Conservation (phyloP, 495 filamentous ascomycete species). For the Neurospora discreta region DNA sequence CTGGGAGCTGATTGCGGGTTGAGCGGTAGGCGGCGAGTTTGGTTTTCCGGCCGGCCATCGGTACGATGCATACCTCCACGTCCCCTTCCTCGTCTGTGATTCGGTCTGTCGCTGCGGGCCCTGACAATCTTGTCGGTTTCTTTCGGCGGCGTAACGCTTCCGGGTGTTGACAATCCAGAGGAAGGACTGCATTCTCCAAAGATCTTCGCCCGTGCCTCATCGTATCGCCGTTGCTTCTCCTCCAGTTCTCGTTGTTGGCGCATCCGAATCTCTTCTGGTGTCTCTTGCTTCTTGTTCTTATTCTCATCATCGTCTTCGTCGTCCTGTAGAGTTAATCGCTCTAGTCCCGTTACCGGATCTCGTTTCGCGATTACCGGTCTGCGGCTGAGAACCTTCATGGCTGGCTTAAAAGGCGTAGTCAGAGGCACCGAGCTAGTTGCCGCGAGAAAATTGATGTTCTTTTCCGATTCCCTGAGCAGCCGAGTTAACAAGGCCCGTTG, state of each 20-base stretch:
- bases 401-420: constrained; percentile 70
- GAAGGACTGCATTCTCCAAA: constrained; percentile 57
- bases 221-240: constrained; percentile 81
- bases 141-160: constrained; percentile 52
- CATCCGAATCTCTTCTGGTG: constrained; percentile 57
- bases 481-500: neutral
- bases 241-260: constrained; percentile 66
- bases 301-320: constrained; percentile 60
- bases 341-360: constrained; percentile 44
- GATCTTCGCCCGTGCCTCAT: constrained; percentile 73
- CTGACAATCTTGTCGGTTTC: constrained; percentile 26
- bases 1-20: constrained; percentile 19
- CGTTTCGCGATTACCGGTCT: constrained; percentile 48
- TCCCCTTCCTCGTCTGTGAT: constrained; percentile 2
- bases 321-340: constrained; percentile 38
- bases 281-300: constrained; percentile 45
- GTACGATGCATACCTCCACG: neutral
- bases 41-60: constrained; percentile 14
- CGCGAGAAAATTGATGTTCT: constrained; percentile 64
- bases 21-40: constrained; percentile 6
- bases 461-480: constrained; percentile 26
- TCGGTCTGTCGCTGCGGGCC: constrained; percentile 5
- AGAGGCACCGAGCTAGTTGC: constrained; percentile 53
- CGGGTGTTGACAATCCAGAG: constrained; percentile 32
- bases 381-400: constrained; percentile 72